Evolutionary conservation across 2,329 filamentous ascomycete species (phyloP).

Genomic region (Colletotrichum magnum): DNA sequence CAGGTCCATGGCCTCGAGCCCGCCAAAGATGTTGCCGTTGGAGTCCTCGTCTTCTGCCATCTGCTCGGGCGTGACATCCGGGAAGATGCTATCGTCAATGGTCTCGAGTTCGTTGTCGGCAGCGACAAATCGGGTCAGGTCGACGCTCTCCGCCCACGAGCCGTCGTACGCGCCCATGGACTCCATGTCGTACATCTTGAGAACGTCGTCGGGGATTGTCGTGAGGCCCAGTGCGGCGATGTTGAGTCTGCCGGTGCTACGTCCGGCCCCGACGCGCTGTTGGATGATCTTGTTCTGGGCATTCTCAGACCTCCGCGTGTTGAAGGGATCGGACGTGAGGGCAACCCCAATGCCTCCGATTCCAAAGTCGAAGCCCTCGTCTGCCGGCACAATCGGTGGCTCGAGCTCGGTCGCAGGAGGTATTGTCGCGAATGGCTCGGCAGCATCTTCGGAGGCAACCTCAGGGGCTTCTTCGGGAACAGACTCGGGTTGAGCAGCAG

Average conservation of each 20-base stretch:
- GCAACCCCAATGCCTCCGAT: slow-evolving; percentile 50
- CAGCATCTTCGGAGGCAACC: neutral
- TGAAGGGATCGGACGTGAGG: slow-evolving; percentile 74
- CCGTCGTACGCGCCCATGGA: slow-evolving; percentile 73
- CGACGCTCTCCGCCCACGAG: slow-evolving; percentile 92
- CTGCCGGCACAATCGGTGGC: slow-evolving; percentile 61
- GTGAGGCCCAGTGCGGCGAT: slow-evolving; percentile 87
- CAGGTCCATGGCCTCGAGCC: slow-evolving; percentile 84
- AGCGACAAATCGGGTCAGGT: slow-evolving; percentile 85
- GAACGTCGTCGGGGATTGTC: slow-evolving; percentile 84
- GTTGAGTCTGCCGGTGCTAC: slow-evolving; percentile 86
- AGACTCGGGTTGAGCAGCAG: neutral
- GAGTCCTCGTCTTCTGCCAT: slow-evolving; percentile 76
- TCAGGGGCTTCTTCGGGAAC: neutral
- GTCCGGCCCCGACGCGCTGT: slow-evolving; percentile 79
- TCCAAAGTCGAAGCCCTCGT: slow-evolving; percentile 64
- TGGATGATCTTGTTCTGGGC: slow-evolving; percentile 77
- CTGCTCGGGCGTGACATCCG: slow-evolving; percentile 74
- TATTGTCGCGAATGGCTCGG: neutral
- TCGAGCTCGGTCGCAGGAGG: neutral
- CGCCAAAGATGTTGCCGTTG: slow-evolving; percentile 83
- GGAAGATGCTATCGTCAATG: slow-evolving; percentile 83
- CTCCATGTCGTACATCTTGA: slow-evolving; percentile 91
- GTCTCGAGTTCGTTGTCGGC: slow-evolving; percentile 90
- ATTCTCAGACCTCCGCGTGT: slow-evolving; percentile 71